Evolutionary conservation across 2,329 filamentous ascomycete species (phyloP).

Genomic region (Stachybotrys echinatus): DNA sequence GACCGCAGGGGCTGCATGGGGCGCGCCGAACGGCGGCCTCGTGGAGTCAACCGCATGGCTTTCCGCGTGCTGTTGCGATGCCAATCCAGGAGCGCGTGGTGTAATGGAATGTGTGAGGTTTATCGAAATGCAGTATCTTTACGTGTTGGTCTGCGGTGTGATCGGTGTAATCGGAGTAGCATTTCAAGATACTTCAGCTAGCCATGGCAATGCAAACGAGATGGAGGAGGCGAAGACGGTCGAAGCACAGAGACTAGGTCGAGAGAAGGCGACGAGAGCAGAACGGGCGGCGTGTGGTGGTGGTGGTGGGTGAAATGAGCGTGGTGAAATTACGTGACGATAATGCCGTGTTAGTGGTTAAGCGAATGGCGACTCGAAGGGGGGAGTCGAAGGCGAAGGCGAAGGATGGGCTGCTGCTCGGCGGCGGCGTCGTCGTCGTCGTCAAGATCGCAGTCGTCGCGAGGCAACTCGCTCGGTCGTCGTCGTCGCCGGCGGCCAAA

Average conservation of each 20-base stretch:
- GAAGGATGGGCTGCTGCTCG: no score
- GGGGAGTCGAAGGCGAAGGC: no score
- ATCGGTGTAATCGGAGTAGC: neutral
- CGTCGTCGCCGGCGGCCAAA: no score
- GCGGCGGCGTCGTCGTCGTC: neutral
- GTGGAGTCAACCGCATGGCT: slow-evolving; percentile 44
- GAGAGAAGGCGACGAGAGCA: no score
- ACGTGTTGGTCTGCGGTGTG: neutral
- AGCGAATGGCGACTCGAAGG: neutral
- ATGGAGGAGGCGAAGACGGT: neutral
- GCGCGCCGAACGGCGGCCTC: slow-evolving; percentile 34
- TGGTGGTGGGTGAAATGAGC: neutral
- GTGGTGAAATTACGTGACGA: neutral
- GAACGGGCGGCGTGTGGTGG: neutral
- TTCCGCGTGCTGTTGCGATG: slow-evolving; percentile 14
- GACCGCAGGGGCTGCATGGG: slow-evolving; percentile 20
- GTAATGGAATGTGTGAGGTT: neutral
- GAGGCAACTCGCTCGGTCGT: neutral
- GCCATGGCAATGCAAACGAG: neutral
- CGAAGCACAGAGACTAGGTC: no score
- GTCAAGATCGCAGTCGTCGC: slow-evolving; percentile 14
- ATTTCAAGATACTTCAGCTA: neutral
- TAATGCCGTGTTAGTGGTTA: neutral
- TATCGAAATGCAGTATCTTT: neutral
- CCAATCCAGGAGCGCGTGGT: no score